Evolutionary conservation across 1,284 basidiomycete species (phyloP).

Genomic region (Rhodotorula sp.): DNA sequence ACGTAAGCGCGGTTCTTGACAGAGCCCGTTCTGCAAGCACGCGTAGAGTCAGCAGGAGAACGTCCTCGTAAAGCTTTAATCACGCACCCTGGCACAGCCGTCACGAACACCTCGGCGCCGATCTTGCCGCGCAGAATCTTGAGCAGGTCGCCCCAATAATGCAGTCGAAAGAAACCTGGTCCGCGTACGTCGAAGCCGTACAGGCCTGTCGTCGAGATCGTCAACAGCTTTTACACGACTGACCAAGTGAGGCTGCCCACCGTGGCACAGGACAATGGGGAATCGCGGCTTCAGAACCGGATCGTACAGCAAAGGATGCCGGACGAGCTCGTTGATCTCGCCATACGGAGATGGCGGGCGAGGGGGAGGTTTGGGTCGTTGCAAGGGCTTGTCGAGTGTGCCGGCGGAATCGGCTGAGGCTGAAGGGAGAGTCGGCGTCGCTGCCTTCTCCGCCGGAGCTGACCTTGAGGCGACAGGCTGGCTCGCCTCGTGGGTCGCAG

Average conservation of each 20-base stretch:
- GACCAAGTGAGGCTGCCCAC: conserved; percentile 55
- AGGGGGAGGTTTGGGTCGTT: neutral
- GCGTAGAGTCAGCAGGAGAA: neutral
- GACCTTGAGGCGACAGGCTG: too few species aligned
- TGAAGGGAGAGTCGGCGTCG: too few species aligned
- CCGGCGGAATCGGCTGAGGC: neutral
- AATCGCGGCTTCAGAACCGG: conserved; percentile 75
- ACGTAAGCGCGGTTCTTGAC: conserved; percentile 77
- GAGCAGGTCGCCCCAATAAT: conserved; percentile 93
- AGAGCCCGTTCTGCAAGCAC: conserved; percentile 72
- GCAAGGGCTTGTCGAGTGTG: neutral
- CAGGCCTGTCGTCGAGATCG: conserved; percentile 60
- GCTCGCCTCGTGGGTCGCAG: neutral
- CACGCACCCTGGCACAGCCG: conserved; percentile 79
- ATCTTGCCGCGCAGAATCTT: conserved; percentile 76
- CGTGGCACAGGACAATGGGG: conserved; percentile 92
- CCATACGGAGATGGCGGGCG: conserved; percentile 26
- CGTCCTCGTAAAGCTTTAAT: neutral
- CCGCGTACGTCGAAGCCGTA: conserved; percentile 78
- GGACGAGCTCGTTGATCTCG: conserved; percentile 41
- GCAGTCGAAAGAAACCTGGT: conserved; percentile 62
- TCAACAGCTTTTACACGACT: neutral
- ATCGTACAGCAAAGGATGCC: conserved; percentile 43
- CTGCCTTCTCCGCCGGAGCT: too few species aligned
- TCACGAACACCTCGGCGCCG: conserved; percentile 91